These are phyloP conservation scores for Xylogone sp. DNA, from an alignment of 2,329 filamentous ascomycete species.

Conservation along the genomic window DNA sequence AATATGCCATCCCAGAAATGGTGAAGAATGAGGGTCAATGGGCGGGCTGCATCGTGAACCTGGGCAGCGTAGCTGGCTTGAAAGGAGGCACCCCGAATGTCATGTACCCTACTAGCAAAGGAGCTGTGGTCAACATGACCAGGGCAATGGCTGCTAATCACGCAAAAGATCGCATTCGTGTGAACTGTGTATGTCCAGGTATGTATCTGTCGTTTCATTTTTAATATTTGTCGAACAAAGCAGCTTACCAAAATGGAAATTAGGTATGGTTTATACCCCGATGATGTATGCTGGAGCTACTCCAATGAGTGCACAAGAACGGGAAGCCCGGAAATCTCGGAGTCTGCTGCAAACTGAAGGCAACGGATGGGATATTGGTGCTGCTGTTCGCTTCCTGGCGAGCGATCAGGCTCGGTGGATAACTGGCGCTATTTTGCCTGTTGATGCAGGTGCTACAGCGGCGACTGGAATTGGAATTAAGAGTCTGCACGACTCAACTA, in stretches of 20 bases:
- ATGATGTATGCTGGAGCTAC: no score
- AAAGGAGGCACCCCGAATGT: no score
- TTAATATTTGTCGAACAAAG: no score
- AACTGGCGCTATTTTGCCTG: slow-evolving; percentile 41
- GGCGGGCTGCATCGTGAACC: slow-evolving; percentile 55
- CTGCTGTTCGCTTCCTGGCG: slow-evolving; percentile 46
- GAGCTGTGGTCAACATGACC: slow-evolving; percentile 47
- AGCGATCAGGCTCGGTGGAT: slow-evolving; percentile 49
- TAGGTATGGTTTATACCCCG: no score
- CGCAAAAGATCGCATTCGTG: slow-evolving; percentile 43
- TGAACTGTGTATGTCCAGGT: slow-evolving; percentile 52
- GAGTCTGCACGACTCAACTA: no score
- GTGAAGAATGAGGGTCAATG: slow-evolving; percentile 40
- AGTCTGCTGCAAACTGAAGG: slow-evolving; percentile 32
- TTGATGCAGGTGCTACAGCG: slow-evolving; percentile 47
- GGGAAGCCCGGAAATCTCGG: no score
- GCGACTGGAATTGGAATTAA: no score
- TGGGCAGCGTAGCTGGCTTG: slow-evolving; percentile 55
- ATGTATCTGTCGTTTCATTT: slow-evolving; percentile 54
- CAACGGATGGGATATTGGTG: slow-evolving; percentile 48
- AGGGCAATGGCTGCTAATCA: slow-evolving; percentile 51
- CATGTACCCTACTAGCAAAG: no score
- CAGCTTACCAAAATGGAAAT: slow-evolving; percentile 37
- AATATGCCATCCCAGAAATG: slow-evolving; percentile 59
- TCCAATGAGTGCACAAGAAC: no score